Evolutionary conservation across 2,329 filamentous ascomycete species (phyloP).

Genomic region (Exophiala viscosa): DNA sequence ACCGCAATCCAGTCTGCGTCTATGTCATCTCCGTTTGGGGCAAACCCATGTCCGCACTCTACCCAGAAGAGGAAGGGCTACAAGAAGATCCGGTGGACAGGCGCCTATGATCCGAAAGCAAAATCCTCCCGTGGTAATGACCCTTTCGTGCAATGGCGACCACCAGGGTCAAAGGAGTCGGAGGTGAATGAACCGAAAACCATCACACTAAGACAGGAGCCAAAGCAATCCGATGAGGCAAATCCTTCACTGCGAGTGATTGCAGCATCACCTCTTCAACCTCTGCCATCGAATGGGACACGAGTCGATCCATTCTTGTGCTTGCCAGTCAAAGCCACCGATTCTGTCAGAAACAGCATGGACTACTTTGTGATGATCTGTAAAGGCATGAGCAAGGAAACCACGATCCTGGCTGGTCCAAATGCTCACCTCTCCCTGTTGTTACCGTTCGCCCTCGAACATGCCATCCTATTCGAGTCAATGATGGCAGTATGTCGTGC

Average conservation of each 20-base stretch:
- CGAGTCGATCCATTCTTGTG: slow-evolving; percentile 20
- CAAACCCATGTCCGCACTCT: neutral
- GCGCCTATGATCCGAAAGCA: slow-evolving; percentile 13
- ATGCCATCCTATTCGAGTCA: slow-evolving; percentile 25
- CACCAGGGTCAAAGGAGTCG: slow-evolving; percentile 1
- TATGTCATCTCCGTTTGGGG: no score
- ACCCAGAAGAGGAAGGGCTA: neutral
- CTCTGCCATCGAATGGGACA: slow-evolving; percentile 20
- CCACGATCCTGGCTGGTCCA: slow-evolving; percentile 1
- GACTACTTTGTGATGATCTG: slow-evolving; percentile 24
- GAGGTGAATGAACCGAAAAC: neutral
- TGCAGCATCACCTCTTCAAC: slow-evolving; percentile 13
- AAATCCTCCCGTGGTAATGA: slow-evolving; percentile 1
- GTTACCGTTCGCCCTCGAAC: slow-evolving; percentile 24
- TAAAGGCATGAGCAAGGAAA: slow-evolving; percentile 5
- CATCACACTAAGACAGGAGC: neutral
- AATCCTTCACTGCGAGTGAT: neutral
- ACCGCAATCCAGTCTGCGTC: no score
- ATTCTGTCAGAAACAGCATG: slow-evolving; percentile 17
- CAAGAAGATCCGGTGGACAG: slow-evolving; percentile 20
- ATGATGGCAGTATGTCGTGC: slow-evolving; percentile 26
- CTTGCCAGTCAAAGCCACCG: slow-evolving; percentile 22
- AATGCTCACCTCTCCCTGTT: slow-evolving; percentile 26
- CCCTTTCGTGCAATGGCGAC: slow-evolving; percentile 18
- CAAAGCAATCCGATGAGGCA: neutral